These are phyloP conservation scores for Didymella pomorum DNA, from an alignment of 2,329 filamentous ascomycete genomes.

Conservation along the genomic window DNA sequence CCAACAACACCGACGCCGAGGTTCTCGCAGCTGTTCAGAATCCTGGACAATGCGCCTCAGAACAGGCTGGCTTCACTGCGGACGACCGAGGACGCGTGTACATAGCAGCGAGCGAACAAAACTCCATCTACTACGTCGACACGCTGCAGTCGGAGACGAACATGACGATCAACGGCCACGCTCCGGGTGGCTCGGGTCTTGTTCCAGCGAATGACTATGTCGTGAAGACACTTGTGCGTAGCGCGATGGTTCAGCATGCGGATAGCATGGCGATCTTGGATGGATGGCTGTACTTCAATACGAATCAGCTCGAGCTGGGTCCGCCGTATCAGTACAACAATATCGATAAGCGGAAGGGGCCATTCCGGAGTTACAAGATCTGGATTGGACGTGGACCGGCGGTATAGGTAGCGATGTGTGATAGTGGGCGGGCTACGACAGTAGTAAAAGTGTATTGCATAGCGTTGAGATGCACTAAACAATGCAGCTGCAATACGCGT, in stretches of 20 bases:
- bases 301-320: constrained; percentile 52
- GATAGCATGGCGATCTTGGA: constrained; percentile 53
- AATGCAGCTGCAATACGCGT: neutral
- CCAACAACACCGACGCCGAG: constrained; percentile 45
- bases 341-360: constrained; percentile 48
- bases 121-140: constrained; percentile 56
- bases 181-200: constrained; percentile 43
- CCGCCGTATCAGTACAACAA: constrained; percentile 52
- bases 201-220: constrained; percentile 50
- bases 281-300: constrained; percentile 55
- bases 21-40: constrained; percentile 50
- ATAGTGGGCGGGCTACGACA: neutral
- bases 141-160: constrained; percentile 47
- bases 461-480: neutral
- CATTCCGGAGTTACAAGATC: constrained; percentile 48
- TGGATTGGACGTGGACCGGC: constrained; percentile 51
- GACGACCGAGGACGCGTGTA: constrained; percentile 54
- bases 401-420: constrained; percentile 19
- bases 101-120: constrained; percentile 54
- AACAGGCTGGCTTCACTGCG: constrained; percentile 55
- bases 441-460: neutral
- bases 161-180: constrained; percentile 47
- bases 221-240: constrained; percentile 53
- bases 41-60: constrained; percentile 51
- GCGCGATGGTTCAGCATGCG: constrained; percentile 54